Conservation (phyloP, 768 basidiomycete genomes). For the Jaapia argillacea region DNA sequence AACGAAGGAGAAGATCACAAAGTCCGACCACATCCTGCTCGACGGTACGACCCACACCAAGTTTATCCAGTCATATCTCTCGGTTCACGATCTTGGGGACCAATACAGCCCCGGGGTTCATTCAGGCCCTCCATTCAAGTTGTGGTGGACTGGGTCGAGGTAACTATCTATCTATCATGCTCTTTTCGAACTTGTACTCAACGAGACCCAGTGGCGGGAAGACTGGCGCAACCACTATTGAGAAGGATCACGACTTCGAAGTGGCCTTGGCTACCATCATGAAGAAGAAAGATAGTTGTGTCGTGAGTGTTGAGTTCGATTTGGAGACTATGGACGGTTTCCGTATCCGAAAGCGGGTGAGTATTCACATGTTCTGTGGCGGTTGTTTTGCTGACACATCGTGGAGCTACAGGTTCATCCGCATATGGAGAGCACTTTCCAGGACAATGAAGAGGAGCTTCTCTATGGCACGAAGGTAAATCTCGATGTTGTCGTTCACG, state of each 20-base stretch:
- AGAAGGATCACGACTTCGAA: not conserved
- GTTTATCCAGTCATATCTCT: not conserved
- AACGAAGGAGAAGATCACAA: not conserved
- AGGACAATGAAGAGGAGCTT: not conserved
- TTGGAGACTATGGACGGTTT: not conserved
- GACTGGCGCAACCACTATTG: constrained; percentile 2
- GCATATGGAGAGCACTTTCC: too few species aligned
- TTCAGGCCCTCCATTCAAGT: constrained; percentile 1
- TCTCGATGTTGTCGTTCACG: not conserved
- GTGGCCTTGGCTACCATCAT: not conserved
- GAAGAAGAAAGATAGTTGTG: not conserved
- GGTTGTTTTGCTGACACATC: not conserved
- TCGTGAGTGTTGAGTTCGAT: not conserved
- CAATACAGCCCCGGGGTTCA: not conserved
- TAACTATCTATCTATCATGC: not conserved
- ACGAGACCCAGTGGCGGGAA: constrained; percentile 1
- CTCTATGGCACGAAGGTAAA: not conserved
- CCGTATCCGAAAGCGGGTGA: not conserved
- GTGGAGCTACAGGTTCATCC: not conserved
- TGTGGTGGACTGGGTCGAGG: constrained; percentile 3
- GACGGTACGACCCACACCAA: not conserved
- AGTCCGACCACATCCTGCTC: constrained; percentile 1
- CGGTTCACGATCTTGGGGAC: not conserved
- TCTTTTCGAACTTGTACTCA: too few species aligned
- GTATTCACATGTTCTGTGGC: not conserved